These are phyloP conservation scores for Plantago elongata DNA, from an alignment of 257 asterid species.

Conservation along the genomic window DNA sequence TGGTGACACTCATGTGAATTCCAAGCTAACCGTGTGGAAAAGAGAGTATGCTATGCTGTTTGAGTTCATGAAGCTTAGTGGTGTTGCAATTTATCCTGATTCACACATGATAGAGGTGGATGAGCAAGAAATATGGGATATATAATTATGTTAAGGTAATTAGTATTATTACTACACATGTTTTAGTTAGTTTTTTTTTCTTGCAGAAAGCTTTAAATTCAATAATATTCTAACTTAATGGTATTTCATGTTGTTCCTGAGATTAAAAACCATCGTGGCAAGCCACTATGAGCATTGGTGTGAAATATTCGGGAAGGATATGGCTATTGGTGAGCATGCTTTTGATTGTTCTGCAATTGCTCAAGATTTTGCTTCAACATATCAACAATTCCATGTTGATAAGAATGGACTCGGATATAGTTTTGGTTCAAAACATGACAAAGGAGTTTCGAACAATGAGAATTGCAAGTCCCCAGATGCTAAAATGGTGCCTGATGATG, in stretches of 20 bases:
- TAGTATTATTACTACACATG: neutral
- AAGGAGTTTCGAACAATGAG: too few relatives aligned
- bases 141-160: neutral
- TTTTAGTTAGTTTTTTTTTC: neutral
- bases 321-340: conserved; percentile 1
- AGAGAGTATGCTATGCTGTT: neutral
- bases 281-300: conserved; percentile 9
- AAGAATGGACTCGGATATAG: neutral
- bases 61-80: neutral
- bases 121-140: neutral
- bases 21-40: neutral
- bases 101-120: neutral
- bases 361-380: neutral
- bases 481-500: neutral
- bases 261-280: neutral
- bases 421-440: neutral
- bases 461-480: neutral
- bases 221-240: neutral
- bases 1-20: neutral
- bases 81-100: neutral
- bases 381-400: neutral
- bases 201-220: neutral
- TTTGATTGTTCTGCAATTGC: neutral
- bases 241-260: neutral
- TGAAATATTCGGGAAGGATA: conserved; percentile 5